These are phyloP conservation scores for Hypomyces perniciosus DNA, from an alignment of 2,329 filamentous ascomycete genomes.

Conservation along the genomic window DNA sequence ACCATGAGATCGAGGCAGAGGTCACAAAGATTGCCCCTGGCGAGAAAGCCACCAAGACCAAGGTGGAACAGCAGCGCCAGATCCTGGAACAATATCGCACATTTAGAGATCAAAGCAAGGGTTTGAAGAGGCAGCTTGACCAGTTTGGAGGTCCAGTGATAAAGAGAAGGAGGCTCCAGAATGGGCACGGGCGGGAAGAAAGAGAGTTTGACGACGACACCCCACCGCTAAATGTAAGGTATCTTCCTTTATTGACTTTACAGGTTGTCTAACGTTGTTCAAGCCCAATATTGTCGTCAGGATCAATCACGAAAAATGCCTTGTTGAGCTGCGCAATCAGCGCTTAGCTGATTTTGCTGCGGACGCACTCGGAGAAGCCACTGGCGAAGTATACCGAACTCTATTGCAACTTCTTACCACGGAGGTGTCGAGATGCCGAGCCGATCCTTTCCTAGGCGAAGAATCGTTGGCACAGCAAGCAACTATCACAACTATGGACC, in stretches of 20 bases:
- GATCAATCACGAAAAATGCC: constrained; percentile 79
- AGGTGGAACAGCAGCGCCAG: constrained; percentile 53
- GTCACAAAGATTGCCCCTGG: constrained; percentile 45
- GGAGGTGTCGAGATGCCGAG: constrained; percentile 61
- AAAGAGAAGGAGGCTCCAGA: constrained; percentile 52
- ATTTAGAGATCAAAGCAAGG: constrained; percentile 46
- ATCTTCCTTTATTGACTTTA: neutral
- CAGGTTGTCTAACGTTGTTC: constrained; percentile 21
- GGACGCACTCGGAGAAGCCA: constrained; percentile 64
- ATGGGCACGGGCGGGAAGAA: constrained; percentile 33
- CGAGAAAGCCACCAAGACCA: constrained; percentile 52
- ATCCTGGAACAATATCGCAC: constrained; percentile 49
- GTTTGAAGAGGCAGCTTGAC: constrained; percentile 47
- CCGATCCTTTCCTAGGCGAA: constrained; percentile 41
- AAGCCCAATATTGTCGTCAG: constrained; percentile 68
- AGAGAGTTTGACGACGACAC: constrained; percentile 32
- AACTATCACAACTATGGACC: constrained; percentile 47
- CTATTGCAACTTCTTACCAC: constrained; percentile 66
- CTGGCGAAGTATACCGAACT: constrained; percentile 70
- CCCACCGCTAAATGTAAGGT: constrained; percentile 48
- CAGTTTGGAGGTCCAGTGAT: constrained; percentile 31
- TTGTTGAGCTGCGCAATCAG: constrained; percentile 75
- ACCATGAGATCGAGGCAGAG: constrained; percentile 56
- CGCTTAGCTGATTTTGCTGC: constrained; percentile 68
- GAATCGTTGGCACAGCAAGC: constrained; percentile 25